A percentile compares a stretch with the other conserved stretches of the same genome.
Conservation (phyloP, 805 yeast species). For the Lipomyces yamanashiensis region DNA sequence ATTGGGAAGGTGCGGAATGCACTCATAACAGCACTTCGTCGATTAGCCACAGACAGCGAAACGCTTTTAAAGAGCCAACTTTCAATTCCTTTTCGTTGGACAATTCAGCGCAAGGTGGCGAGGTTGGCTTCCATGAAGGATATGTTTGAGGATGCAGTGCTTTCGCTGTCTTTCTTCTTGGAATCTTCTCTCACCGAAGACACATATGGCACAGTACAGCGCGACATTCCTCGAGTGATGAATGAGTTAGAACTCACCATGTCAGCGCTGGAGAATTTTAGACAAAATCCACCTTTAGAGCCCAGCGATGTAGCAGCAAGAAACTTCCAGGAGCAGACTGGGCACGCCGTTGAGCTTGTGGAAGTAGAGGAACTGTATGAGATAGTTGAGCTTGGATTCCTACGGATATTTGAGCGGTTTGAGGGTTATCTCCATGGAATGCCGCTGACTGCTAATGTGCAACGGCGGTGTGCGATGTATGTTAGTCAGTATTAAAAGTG, state of each 20-base stretch:
- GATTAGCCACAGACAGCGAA: slow-evolving; percentile 2
- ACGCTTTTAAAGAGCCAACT: slow-evolving; percentile 36
- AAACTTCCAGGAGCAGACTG: slow-evolving; percentile 3
- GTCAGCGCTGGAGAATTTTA: slow-evolving; percentile 37
- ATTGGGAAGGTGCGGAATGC: slow-evolving; percentile 15
- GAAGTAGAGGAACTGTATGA: slow-evolving; percentile 31
- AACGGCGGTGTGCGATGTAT: slow-evolving; percentile 20
- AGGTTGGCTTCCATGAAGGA: slow-evolving; percentile 40
- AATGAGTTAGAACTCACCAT: slow-evolving; percentile 40
- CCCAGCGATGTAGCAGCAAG: slow-evolving; percentile 42
- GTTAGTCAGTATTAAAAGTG: slow-evolving; percentile 4
- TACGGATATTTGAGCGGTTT: slow-evolving; percentile 40
- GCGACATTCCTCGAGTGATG: slow-evolving; percentile 46
- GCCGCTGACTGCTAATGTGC: slow-evolving; percentile 34
- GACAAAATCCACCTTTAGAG: slow-evolving; percentile 43
- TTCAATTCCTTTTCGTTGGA: slow-evolving; percentile 46
- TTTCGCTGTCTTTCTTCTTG: slow-evolving; percentile 43
- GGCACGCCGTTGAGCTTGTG: slow-evolving; percentile 29
- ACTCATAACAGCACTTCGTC: background rate
- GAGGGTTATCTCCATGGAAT: slow-evolving; percentile 42
- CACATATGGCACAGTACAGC: slow-evolving; percentile 49
- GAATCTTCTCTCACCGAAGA: slow-evolving; percentile 47
- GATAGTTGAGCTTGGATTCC: slow-evolving; percentile 39
- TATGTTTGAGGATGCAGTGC: slow-evolving; percentile 41
- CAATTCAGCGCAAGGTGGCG: slow-evolving; percentile 42